phyloP scores from a whole-genome alignment of 148 eudicot species.

The Tetragonia tetragonoides region DNA sequence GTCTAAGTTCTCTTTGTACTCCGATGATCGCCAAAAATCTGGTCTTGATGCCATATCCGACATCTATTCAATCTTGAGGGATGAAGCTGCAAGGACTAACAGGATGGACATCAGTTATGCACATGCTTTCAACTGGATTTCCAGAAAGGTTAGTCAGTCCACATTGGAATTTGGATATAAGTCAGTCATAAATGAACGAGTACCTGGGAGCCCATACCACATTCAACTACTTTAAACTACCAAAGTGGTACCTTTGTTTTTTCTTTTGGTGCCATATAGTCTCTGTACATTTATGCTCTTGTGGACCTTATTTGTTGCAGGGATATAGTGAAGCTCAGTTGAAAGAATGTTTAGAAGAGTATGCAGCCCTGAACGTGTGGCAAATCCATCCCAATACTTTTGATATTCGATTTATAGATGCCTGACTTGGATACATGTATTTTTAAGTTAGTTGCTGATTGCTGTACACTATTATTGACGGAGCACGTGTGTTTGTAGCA shows the following conservation, averaged over 20 bases:
- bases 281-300: background rate
- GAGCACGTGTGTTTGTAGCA: background rate
- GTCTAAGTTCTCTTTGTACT: conserved; percentile 98
- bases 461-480: background rate
- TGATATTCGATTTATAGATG: conserved; percentile 90
- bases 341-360: conserved; percentile 94
- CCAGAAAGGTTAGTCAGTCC: conserved; percentile 77
- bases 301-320: conserved; percentile 38
- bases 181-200: too few species aligned
- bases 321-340: conserved; percentile 97
- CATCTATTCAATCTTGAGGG: conserved; percentile 91
- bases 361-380: conserved; percentile 96
- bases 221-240: background rate
- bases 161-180: background rate
- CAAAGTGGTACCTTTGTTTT: too few species aligned
- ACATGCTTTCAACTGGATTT: conserved; percentile 97
- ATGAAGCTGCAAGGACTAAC: conserved; percentile 86
- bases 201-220: background rate
- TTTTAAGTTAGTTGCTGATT: background rate
- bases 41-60: conserved; percentile 97
- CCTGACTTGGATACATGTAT: conserved; percentile 30
- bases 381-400: conserved; percentile 96
- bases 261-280: background rate
- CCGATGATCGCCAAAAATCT: conserved; percentile 91
- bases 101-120: conserved; percentile 85